These are phyloP conservation scores for Neocallimastix lanati DNA, from an alignment of 192 early-diverging fungal species.

Conservation along the genomic window DNA sequence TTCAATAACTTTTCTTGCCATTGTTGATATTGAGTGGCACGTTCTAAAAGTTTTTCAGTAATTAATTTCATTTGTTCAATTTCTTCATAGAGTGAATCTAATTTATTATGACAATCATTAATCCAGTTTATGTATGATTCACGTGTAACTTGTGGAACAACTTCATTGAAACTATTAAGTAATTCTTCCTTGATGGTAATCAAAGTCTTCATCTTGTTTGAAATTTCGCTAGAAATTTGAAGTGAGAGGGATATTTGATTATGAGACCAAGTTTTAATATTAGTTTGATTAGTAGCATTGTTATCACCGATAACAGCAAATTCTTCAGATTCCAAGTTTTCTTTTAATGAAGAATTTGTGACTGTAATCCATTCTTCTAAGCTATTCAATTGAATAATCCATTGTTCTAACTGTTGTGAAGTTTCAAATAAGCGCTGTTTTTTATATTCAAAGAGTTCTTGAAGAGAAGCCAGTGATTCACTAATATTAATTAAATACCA, in stretches of 20 bases:
- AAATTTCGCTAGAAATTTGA: not conserved
- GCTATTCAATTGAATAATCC: not conserved
- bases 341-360: not conserved
- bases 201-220: not conserved
- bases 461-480: not conserved
- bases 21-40: not conserved
- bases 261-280: not conserved
- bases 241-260: not conserved
- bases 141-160: not conserved
- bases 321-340: not conserved
- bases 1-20: not conserved
- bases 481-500: not conserved
- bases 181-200: not conserved
- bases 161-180: not conserved
- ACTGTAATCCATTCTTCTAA: not conserved
- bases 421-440: not conserved
- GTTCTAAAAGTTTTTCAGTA: not conserved
- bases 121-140: not conserved
- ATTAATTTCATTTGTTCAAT: not conserved
- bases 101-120: not conserved
- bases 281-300: not conserved
- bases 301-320: not conserved
- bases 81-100: not conserved
- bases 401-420: not conserved
- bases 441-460: not conserved